phyloP scores from a whole-genome alignment of 768 basidiomycete genomes.

The Rhizopogon sp. region DNA sequence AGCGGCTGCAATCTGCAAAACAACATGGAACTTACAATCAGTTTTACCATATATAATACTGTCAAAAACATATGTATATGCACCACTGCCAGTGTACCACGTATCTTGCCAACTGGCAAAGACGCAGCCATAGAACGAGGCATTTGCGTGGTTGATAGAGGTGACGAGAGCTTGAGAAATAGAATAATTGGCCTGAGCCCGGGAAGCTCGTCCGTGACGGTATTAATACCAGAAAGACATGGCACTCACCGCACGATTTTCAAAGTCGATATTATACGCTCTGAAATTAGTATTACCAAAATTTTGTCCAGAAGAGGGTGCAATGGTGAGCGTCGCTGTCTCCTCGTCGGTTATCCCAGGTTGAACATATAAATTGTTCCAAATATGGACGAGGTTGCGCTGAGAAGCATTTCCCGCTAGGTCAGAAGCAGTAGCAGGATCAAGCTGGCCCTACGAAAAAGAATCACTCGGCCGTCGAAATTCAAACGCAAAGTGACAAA shows the following conservation, averaged over 20 bases:
- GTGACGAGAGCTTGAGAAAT: conserved; percentile 61
- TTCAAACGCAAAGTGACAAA: conserved; percentile 8
- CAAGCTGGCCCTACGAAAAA: conserved; percentile 43
- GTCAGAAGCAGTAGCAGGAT: conserved; percentile 30
- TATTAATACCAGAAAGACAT: neutral
- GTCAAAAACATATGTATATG: conserved; percentile 55
- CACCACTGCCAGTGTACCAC: conserved; percentile 57
- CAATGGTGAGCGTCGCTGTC: conserved; percentile 53
- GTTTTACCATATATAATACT: conserved; percentile 60
- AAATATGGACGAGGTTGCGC: conserved; percentile 48
- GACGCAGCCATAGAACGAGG: conserved; percentile 57
- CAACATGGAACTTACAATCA: conserved; percentile 42
- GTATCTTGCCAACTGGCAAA: conserved; percentile 65
- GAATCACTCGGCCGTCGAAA: neutral
- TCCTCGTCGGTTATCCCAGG: conserved; percentile 48
- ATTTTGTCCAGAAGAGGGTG: conserved; percentile 41
- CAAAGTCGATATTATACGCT: conserved; percentile 62
- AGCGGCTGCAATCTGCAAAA: neutral
- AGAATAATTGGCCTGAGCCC: conserved; percentile 41
- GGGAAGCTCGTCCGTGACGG: neutral
- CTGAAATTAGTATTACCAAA: conserved; percentile 58
- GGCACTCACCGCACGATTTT: conserved; percentile 55
- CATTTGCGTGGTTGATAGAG: conserved; percentile 60
- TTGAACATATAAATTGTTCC: conserved; percentile 40
- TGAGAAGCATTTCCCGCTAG: conserved; percentile 39